Evolutionary conservation across 179 eudicot genomes (phyloP), one percentile per base, ranked within the genome.

Genomic region (Actinidia polygama): DNA sequence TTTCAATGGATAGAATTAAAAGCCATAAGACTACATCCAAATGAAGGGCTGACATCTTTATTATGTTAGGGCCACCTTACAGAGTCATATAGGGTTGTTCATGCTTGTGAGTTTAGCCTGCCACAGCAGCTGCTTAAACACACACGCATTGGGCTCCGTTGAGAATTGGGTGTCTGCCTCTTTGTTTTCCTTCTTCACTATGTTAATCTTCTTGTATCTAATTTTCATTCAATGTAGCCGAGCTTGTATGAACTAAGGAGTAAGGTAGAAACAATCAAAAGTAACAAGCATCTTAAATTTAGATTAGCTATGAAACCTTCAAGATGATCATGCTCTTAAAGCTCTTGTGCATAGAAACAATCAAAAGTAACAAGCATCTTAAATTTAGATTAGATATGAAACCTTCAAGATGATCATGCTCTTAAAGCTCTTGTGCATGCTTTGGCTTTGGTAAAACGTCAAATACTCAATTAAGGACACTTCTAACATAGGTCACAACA

Each of bases 331-430:
- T 85, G 98, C 93, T 88, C 98, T 89, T 83, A 97, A 85, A 85
- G 99, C 99, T 89, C 98, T 91, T 75, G 95, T 91, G 15, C 98
- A n/a, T 96, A n/a, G n/a, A n/a, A n/a, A n/a, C n/a, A n/a, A n/a
- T n/a, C 46, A 70, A 81, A 59, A 40, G 26, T 49, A 51, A 26
- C 77, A 79, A 58, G 68, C 21, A 76, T 57, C 23, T 75, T 40
- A 24, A 66, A 23, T n/a, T 81, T 55, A 59, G 50, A 11, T 18
- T 21, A 77, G 71, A 16, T 64, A 74, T 44, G 80, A 73, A 46
- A 96, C 99, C 99, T 97, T 90, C 99, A 98, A 81, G 99, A 97
- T 80, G 99, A 94, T 82, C 98, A 97, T 85, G 98, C 93, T 88
- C 98, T 89, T 83, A 97, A 85, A 85, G 99, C 99, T 89, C 98